A percentile compares a stretch with the other conserved stretches of the same genome.
Conservation (phyloP, 352 stramenopile species). For the Phytophthora sp. region DNA sequence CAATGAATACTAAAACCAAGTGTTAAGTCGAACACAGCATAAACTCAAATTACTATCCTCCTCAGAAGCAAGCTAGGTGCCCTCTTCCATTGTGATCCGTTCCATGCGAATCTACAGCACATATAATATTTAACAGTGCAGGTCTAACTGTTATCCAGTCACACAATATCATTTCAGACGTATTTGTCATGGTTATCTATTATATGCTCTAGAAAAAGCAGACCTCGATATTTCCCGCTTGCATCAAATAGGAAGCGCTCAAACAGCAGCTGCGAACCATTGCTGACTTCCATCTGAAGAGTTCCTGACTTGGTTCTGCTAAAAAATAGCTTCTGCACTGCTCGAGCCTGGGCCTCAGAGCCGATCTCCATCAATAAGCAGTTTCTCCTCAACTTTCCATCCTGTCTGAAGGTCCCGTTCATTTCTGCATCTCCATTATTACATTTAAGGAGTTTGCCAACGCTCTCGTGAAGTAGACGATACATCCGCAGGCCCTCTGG, state of each 20-base stretch:
- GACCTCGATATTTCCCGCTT: slow-evolving; percentile 40
- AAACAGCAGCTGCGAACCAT: slow-evolving; percentile 24
- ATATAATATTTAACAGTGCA: too few relatives aligned
- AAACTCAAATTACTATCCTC: too few relatives aligned
- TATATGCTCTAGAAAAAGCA: slow-evolving; percentile 41
- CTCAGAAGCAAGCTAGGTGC: too few relatives aligned
- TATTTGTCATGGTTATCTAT: too few relatives aligned
- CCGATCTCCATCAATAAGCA: slow-evolving; percentile 67
- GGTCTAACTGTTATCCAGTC: too few relatives aligned
- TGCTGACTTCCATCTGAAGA: background rate
- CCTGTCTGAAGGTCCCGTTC: background rate
- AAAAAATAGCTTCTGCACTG: slow-evolving; percentile 53
- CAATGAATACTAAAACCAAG: too few relatives aligned
- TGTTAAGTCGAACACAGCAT: too few relatives aligned
- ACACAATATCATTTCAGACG: too few relatives aligned
- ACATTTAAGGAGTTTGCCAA: slow-evolving; percentile 40
- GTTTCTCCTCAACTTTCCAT: background rate
- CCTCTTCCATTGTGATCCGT: too few relatives aligned
- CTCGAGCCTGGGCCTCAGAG: slow-evolving; percentile 54
- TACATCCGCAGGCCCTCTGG: slow-evolving; percentile 65
- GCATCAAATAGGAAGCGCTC: slow-evolving; percentile 51
- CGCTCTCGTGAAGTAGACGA: slow-evolving; percentile 38
- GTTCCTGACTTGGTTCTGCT: background rate
- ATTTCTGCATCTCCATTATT: background rate
- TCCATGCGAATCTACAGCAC: too few relatives aligned